Percentiles rank a stretch among this genome's conserved stretches.
Conservation (phyloP, 805 yeast species). For the Yarrowia sp. region DNA sequence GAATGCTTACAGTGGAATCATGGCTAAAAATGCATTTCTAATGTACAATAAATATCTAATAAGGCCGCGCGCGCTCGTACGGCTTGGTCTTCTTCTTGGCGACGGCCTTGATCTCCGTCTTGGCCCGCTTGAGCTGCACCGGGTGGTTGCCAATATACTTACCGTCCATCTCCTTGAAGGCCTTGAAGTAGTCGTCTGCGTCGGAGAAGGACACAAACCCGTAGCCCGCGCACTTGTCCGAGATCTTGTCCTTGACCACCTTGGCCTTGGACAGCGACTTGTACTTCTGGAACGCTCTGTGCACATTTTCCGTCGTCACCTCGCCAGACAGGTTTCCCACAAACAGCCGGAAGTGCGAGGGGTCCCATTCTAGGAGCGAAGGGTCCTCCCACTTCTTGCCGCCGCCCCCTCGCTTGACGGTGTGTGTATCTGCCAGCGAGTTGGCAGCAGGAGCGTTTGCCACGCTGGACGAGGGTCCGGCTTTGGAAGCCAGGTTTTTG, state of each 20-base stretch:
- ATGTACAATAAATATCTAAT: not conserved
- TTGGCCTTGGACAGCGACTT: slow-evolving; percentile 55
- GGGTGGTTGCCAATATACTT: slow-evolving; percentile 75
- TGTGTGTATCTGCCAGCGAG: slow-evolving; percentile 29
- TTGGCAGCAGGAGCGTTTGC: not conserved
- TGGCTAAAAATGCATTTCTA: too few relatives aligned
- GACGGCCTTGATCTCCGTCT: slow-evolving; percentile 31
- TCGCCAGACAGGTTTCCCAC: slow-evolving; percentile 74
- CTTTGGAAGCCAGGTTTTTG: not conserved
- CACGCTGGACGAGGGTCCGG: not conserved
- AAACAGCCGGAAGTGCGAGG: slow-evolving; percentile 65
- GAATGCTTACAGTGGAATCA: too few relatives aligned
- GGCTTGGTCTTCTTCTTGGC: not conserved
- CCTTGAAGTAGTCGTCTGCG: slow-evolving; percentile 64
- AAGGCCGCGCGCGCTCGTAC: slow-evolving; percentile 7
- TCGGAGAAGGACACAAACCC: slow-evolving; percentile 70
- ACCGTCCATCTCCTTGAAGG: slow-evolving; percentile 74
- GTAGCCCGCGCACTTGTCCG: slow-evolving; percentile 57
- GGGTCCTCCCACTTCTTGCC: slow-evolving; percentile 51
- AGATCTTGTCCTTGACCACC: slow-evolving; percentile 52
- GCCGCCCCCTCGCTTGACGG: slow-evolving; percentile 48
- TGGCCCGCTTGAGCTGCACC: slow-evolving; percentile 64
- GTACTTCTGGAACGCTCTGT: slow-evolving; percentile 54
- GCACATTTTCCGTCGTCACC: slow-evolving; percentile 57
- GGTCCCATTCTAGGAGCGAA: slow-evolving; percentile 60